phyloP scores from a whole-genome alignment of 768 basidiomycete species.

The Termitomyces sp. region DNA sequence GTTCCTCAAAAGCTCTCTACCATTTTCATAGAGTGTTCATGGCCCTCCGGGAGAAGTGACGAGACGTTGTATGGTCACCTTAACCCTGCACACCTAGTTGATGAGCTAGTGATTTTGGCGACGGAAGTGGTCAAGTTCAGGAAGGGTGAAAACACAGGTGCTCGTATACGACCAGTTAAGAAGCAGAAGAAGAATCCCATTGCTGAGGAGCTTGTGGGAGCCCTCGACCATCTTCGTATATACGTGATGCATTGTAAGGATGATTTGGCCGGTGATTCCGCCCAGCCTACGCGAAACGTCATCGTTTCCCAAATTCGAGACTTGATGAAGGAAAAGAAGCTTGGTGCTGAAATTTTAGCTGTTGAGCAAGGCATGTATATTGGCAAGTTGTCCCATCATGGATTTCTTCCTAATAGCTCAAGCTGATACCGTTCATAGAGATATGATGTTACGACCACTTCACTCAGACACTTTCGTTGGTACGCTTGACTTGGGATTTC shows the following conservation, averaged over 20 bases:
- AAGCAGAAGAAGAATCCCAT: slow-evolving; percentile 39
- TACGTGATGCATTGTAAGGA: slow-evolving; percentile 91
- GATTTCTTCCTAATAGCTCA: background rate
- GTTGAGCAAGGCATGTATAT: slow-evolving; percentile 83
- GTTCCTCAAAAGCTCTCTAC: slow-evolving; percentile 66
- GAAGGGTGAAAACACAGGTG: slow-evolving; percentile 22
- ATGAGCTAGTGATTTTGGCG: slow-evolving; percentile 73
- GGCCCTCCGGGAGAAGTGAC: slow-evolving; percentile 67
- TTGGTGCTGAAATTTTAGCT: slow-evolving; percentile 71
- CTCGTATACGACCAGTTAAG: slow-evolving; percentile 31
- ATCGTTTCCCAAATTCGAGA: slow-evolving; percentile 74
- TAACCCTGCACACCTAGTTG: slow-evolving; percentile 72
- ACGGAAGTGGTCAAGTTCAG: slow-evolving; percentile 58
- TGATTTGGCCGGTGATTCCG: slow-evolving; percentile 45
- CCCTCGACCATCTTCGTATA: slow-evolving; percentile 61
- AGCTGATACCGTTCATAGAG: slow-evolving; percentile 22
- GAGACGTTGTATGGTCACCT: slow-evolving; percentile 83
- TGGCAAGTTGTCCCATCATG: slow-evolving; percentile 44
- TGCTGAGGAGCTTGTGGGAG: slow-evolving; percentile 43
- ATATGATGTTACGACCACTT: slow-evolving; percentile 28
- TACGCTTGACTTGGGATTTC: background rate
- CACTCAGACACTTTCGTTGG: slow-evolving; percentile 1
- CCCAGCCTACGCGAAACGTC: slow-evolving; percentile 55
- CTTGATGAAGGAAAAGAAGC: slow-evolving; percentile 55
- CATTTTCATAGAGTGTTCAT: slow-evolving; percentile 97